Conservation (phyloP, 805 yeast species). For the Schizosaccharomyces osmophilus region DNA sequence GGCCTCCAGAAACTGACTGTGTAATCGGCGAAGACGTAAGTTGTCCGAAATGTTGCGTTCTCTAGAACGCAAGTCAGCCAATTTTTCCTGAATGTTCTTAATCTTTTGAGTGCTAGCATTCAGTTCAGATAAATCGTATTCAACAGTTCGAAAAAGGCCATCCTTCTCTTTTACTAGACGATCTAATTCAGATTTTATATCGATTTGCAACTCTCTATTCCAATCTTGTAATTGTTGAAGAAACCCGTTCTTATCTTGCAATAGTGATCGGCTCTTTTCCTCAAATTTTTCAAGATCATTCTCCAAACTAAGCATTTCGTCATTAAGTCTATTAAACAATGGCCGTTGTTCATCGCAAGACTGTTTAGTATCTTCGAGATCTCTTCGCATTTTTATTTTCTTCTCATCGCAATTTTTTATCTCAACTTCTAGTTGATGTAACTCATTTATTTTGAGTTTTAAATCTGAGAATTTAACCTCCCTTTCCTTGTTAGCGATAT, state of each 20-base stretch:
- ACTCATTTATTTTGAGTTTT: background rate
- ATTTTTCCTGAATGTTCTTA: background rate
- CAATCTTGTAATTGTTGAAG: no score
- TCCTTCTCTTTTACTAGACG: no score
- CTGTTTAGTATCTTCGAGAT: background rate
- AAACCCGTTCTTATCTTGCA: no score
- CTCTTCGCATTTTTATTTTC: background rate
- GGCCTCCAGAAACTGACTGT: conserved; percentile 17
- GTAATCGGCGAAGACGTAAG: conserved; percentile 28
- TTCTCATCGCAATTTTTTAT: background rate
- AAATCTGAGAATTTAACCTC: background rate
- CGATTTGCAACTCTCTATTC: no score
- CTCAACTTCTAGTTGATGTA: background rate
- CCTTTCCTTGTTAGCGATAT: background rate
- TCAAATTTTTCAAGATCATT: no score
- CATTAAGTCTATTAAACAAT: no score
- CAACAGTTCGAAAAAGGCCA: background rate
- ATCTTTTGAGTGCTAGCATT: background rate
- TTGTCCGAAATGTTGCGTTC: conserved; percentile 43
- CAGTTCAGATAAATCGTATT: background rate
- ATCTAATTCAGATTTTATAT: no score
- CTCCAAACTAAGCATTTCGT: no score
- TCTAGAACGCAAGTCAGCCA: conserved; percentile 8
- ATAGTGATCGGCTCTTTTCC: no score
- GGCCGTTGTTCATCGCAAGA: no score